phyloP scores from a whole-genome alignment of 1,284 basidiomycete genomes.

The Ceratobasidium theobromae region DNA sequence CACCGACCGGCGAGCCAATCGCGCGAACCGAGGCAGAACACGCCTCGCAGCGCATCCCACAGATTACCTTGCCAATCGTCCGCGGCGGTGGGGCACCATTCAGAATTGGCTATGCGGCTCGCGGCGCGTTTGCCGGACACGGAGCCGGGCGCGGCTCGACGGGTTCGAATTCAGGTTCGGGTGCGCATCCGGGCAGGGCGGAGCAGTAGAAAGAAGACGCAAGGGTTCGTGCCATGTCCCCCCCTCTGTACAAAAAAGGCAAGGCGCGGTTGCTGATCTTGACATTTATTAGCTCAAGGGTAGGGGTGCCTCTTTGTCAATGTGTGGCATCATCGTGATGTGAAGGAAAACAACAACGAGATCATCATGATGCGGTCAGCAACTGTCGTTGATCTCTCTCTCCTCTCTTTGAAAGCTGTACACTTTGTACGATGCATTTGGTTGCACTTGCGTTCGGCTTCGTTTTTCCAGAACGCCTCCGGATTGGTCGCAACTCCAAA shows the following conservation, averaged over 20 bases:
- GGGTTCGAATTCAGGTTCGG: constrained; percentile 27
- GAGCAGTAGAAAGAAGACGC: not conserved
- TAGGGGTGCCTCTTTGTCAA: constrained; percentile 12
- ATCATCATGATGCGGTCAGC: constrained; percentile 24
- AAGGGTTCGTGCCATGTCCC: constrained; percentile 13
- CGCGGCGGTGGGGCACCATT: constrained; percentile 15
- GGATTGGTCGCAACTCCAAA: not conserved
- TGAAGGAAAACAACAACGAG: not conserved
- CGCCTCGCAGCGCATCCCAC: not conserved
- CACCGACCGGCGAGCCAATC: constrained; percentile 15
- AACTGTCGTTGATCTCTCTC: too few relatives aligned
- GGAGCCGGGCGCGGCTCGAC: constrained; percentile 5
- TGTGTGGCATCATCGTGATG: constrained; percentile 12
- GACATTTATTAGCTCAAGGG: constrained; percentile 29
- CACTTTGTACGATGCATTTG: not conserved
- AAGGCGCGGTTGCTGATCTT: constrained; percentile 4
- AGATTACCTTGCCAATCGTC: constrained; percentile 29
- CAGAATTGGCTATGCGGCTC: constrained; percentile 24
- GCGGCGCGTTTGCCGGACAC: constrained; percentile 28
- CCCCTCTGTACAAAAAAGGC: not conserved
- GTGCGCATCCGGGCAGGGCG: constrained; percentile 29
- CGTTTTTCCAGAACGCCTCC: not conserved
- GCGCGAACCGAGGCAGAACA: constrained; percentile 24
- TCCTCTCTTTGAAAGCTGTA: not conserved
- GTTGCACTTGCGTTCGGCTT: not conserved